phyloP scores from a whole-genome alignment of 78 protist genomes.

The Dictyostelium purpureum region DNA sequence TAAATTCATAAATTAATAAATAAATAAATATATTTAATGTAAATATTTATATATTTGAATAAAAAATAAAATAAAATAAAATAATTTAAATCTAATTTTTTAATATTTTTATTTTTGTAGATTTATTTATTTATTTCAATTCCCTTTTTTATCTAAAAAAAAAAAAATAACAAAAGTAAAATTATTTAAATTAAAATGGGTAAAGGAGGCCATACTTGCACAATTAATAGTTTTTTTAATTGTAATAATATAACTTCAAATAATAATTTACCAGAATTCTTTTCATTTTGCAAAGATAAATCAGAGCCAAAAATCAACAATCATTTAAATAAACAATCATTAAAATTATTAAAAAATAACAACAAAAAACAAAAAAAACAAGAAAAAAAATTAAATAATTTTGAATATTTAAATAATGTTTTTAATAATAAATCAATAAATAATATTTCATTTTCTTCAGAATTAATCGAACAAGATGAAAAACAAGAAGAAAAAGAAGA shows the following conservation, averaged over 20 bases:
- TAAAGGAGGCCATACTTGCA: neutral
- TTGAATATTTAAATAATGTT: neutral
- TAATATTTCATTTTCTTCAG: neutral
- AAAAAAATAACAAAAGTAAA: neutral
- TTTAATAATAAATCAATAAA: neutral
- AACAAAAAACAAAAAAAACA: neutral
- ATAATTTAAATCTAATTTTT: neutral
- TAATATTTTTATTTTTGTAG: too few relatives aligned
- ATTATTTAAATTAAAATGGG: neutral
- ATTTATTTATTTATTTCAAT: too few relatives aligned
- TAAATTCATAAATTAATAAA: neutral
- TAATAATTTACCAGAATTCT: too few relatives aligned
- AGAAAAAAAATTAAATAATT: neutral
- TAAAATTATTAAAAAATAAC: neutral
- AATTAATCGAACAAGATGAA: too few relatives aligned
- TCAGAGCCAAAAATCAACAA: neutral
- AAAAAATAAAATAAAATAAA: neutral
- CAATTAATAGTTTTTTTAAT: too few relatives aligned
- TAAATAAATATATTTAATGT: neutral
- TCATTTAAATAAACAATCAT: neutral
- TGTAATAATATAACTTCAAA: too few relatives aligned
- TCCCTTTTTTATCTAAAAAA: too few relatives aligned
- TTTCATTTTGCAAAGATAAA: neutral
- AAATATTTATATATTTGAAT: neutral
- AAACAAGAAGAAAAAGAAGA: too few relatives aligned